Evolutionary conservation across 306 rosid genomes (phyloP).

Genomic region (Castanea sativa): DNA sequence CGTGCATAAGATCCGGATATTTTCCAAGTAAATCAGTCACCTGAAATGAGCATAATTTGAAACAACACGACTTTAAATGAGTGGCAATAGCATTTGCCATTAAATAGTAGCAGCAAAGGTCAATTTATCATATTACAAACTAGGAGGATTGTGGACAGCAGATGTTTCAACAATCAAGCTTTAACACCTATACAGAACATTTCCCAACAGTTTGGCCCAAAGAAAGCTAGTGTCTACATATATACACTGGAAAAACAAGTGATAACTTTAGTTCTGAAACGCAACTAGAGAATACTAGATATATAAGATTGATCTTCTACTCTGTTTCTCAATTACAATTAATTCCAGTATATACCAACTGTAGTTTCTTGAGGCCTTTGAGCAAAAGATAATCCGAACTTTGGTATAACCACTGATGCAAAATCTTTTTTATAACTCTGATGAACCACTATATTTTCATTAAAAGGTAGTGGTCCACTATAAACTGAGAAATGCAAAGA

Average conservation of each 20-base stretch:
- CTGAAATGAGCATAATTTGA: constrained; percentile 44
- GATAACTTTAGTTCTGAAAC: not conserved
- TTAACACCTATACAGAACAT: not conserved
- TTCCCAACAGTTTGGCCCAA: not conserved
- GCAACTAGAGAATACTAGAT: not conserved
- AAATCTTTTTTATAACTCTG: not conserved
- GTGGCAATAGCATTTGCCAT: constrained; percentile 2
- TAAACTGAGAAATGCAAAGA: not conserved
- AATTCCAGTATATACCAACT: not conserved
- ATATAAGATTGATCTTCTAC: not conserved
- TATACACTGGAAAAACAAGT: not conserved
- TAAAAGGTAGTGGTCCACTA: not conserved
- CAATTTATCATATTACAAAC: not conserved
- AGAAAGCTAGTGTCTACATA: not conserved
- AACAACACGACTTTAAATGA: constrained; percentile 9
- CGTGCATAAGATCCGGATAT: constrained; percentile 88
- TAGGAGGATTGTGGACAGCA: not conserved
- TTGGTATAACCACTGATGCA: not conserved
- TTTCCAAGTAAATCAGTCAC: constrained; percentile 89
- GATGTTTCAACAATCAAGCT: not conserved
- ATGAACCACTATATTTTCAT: not conserved
- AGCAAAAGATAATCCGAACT: not conserved
- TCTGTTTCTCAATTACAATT: not conserved
- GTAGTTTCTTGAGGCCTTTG: not conserved
- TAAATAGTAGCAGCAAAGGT: not conserved